Evolutionary conservation across 352 stramenopile genomes (phyloP), one percentile per base, ranked within the genome.

Genomic region (Globisporangium irregulare): DNA sequence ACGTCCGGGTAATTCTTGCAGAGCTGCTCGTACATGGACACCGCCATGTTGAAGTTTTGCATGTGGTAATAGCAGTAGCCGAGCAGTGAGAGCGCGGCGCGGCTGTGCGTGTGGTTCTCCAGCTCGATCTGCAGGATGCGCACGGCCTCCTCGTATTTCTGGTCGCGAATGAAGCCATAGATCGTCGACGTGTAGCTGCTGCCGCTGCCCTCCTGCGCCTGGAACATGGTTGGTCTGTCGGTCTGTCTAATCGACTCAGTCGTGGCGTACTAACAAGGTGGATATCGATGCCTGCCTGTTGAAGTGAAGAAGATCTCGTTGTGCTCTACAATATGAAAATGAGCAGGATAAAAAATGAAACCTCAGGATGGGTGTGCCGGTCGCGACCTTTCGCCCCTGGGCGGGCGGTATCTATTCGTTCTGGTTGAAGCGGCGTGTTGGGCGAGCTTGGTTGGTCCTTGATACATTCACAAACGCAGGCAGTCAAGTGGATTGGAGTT

Each of bases 11-110:
- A 98, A 59, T 95, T 85, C 59, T 93, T 89, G 67, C 93, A 91
- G 25, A 99, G 86, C 73, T 98, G 86, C 71, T 99, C 94, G 74
- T 99, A 99, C 79, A 97, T 97, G 63, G 84, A 78, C 46, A 97
- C 92, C 6, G 96, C 94, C 53, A 86, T 78, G 36, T 81, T 71
- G 74, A 95, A 99, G 73, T 98, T 95, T 76, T 98, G 86, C 74
- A 98, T 80, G 74, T 98, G 91, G 80, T 99, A 99, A 79, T 97
- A 98, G 80, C 95, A 99, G 76, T 98, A 99, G n/a, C 90, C 97
- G n/a, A 99, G 79, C 24, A 99, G 77, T 27, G 94, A 98, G 15
- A 99, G 76, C 22, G 92, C 89, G 7, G 96, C 91, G 36, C 96
- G 83, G 73, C 84, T 98, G 68, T 95, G 85, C 56, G 96, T 87